A percentile compares a stretch with the other conserved stretches of the same genome.
These are phyloP conservation scores for Claviceps digitariae DNA, from an alignment of 2,329 filamentous ascomycete genomes.

Conservation along the genomic window DNA sequence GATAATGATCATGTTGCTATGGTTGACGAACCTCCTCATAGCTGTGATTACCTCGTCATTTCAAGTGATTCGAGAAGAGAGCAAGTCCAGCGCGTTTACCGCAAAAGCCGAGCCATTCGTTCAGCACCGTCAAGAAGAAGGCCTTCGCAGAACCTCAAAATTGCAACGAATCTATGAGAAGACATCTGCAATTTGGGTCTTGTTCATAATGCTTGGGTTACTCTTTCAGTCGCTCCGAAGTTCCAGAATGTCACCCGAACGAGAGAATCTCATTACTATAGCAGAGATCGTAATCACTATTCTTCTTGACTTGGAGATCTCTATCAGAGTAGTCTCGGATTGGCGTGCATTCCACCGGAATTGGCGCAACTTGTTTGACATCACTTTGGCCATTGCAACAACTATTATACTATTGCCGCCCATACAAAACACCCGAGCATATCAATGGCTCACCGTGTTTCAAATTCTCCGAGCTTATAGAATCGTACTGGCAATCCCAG, in stretches of 20 bases:
- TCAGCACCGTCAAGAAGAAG: slow-evolving; percentile 25
- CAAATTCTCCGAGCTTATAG: slow-evolving; percentile 89
- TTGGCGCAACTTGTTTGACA: slow-evolving; percentile 65
- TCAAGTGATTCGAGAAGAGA: slow-evolving; percentile 94
- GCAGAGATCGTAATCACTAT: slow-evolving; percentile 67
- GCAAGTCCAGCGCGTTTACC: slow-evolving; percentile 85
- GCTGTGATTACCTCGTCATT: slow-evolving; percentile 98
- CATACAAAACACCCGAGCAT: slow-evolving; percentile 61
- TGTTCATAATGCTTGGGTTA: slow-evolving; percentile 69
- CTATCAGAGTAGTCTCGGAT: slow-evolving; percentile 62
- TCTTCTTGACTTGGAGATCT: slow-evolving; percentile 68
- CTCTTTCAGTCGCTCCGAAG: slow-evolving; percentile 66
- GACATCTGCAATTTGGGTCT: slow-evolving; percentile 64
- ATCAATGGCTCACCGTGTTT: slow-evolving; percentile 83
- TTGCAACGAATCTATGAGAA: slow-evolving; percentile 64
- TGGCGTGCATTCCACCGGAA: slow-evolving; percentile 69
- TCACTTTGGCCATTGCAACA: slow-evolving; percentile 67
- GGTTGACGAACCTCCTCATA: slow-evolving; percentile 88
- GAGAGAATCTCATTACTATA: slow-evolving; percentile 51
- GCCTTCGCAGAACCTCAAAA: slow-evolving; percentile 22
- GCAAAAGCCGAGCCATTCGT: slow-evolving; percentile 44
- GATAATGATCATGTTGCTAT: slow-evolving; percentile 87
- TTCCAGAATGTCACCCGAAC: slow-evolving; percentile 52
- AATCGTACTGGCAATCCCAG: slow-evolving; percentile 74
- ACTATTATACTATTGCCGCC: slow-evolving; percentile 73